phyloP scores from a whole-genome alignment of 805 yeast genomes.

The Candida parachauliodes region DNA sequence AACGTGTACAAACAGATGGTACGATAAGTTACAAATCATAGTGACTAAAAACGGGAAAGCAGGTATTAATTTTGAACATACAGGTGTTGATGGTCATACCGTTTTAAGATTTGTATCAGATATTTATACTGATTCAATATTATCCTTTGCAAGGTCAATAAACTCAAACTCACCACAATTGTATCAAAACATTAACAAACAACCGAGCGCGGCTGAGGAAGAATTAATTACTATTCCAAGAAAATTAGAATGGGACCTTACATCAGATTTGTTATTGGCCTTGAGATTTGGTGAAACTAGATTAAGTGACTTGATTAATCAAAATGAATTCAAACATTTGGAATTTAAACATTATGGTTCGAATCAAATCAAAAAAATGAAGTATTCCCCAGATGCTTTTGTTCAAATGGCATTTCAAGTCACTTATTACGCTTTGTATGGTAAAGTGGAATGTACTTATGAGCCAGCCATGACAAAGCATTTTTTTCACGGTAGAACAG shows the following conservation, averaged over 20 bases:
- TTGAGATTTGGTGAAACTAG: constrained; percentile 89
- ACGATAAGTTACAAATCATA: constrained; percentile 85
- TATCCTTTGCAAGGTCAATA: constrained; percentile 80
- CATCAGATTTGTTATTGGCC: constrained; percentile 70
- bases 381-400: constrained; percentile 91
- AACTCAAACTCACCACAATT: constrained; percentile 71
- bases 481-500: constrained; percentile 88
- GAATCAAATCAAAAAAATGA: constrained; percentile 74
- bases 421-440: constrained; percentile 86
- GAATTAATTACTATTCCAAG: constrained; percentile 65
- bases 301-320: constrained; percentile 80
- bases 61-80: constrained; percentile 89
- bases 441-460: constrained; percentile 88
- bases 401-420: constrained; percentile 93
- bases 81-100: constrained; percentile 96
- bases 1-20: constrained; percentile 93
- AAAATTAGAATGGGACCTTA: constrained; percentile 83
- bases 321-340: constrained; percentile 79
- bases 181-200: constrained; percentile 46
- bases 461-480: constrained; percentile 96
- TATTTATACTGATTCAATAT: constrained; percentile 85
- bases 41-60: constrained; percentile 87
- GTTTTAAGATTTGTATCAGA: constrained; percentile 84
- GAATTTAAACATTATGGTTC: constrained; percentile 75
- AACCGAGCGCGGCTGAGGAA: constrained; percentile 27